Base-by-base conservation (phyloP, 2,329 filamentous ascomycete genomes). In the Rhynchosporium agropyri region DNA sequence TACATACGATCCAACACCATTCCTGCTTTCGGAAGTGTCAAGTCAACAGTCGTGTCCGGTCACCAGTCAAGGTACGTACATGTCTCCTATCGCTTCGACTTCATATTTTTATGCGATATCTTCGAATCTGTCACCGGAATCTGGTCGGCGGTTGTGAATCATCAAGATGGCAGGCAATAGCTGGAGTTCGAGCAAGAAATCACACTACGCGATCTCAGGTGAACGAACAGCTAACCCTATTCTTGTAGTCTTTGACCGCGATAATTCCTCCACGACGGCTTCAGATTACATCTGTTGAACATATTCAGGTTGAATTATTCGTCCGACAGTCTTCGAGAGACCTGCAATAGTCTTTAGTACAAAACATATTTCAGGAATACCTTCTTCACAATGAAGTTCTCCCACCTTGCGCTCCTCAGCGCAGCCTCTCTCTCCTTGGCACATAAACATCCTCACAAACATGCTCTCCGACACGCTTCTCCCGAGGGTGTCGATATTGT, bases 401-500 rank as follows among this genome's bases (percentile, higher is more conserved):
- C 65, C 56, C 43, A 48, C 50, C 51, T 74, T 53, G 70, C 70
- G 58, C 64, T 75, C 33, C 58, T 75, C 9, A 62, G 71, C 65
- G 72, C 70, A 36, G 81, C 81, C 65, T 78, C 77, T 50, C 77
- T 83, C 60, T 82, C 79, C 62, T 79, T 80, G 57, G 88, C 88
- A 36, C 83, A 85, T 72, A 77, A 78, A 50, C 86, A 89, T 74
- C 76, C 79, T 65, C 86, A 88, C 74, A 81, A 81, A 70, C 86
- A 87, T 74, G 81, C 79, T 70, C 82, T 79, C 67, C 85, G 83
- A 77, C 80, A 83, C 64, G 77, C 79, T 64, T 77, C 77, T 38
- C 76, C 81, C 57, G 79, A 83, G 73, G 81, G 79, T 77, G 81
- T 80, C 43, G 65, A 67, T 51, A 76, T 78, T 15, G 75, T 78